Base-by-base conservation (phyloP, 768 basidiomycete species). In the Auriculariales sp. region DNA sequence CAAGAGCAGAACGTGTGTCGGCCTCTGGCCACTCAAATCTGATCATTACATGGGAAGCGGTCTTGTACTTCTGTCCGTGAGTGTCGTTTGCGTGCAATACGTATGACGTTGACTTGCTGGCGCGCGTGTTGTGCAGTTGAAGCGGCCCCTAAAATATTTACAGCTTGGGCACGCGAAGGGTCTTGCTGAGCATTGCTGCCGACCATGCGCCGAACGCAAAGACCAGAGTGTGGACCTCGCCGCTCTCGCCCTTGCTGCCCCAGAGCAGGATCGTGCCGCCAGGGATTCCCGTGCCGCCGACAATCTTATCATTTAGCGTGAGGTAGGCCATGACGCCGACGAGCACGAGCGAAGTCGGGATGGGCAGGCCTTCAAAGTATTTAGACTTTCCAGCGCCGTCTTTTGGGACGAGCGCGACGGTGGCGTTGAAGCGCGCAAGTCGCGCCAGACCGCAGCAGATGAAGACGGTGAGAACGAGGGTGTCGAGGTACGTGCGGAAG, bases 291-390 rank as follows among this genome's bases (percentile, higher is more conserved):
- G 74, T 66, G 55, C 80, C 75, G 17, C 83, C 85, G 51, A 76
- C 81, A 54, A 90, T 81, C 87, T 86, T 91, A 11, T 88, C 92
- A 46, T 79, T 72, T 56, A 77, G 80, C 33, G 79, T 76, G 86
- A 88, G 94, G 58, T 78, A 84, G 28, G 82, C 81, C 64, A 98
- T 68, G 27, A 86, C 57, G 17, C 68, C 77, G 50, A 95, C 92
- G 49, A 99, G 73, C 10, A 60, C 74, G 42, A 99, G 74, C 10
- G 87, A 86, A 0, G 88, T 87, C 2, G 95, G 95, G 53, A 99
- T 98, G 24, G 95, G 95, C 19, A 99, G 77, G 4, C 95, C 95
- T 66, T 98, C 95, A 62, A 98, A 99, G 70, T 93, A 98, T 59
- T 82, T 81, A 14, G 86, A 73, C 63, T 97, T 98, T 51, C 95